Conservation (phyloP, 1,284 basidiomycete genomes). For the Violaceomyces palustris region DNA sequence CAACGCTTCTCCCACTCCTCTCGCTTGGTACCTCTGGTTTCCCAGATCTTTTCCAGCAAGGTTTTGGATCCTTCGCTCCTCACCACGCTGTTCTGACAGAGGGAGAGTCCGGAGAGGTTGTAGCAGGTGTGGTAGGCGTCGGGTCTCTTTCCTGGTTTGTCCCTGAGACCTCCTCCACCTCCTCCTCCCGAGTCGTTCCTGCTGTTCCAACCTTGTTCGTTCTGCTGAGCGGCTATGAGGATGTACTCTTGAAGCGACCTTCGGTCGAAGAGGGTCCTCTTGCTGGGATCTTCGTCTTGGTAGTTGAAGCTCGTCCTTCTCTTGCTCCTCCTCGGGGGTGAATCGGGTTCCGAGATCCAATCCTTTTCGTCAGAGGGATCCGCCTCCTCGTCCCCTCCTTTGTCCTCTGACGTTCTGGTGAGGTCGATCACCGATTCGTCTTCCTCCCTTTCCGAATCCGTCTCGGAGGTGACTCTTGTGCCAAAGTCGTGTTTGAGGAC, state of each 20-base stretch:
- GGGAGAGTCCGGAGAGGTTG: constrained; percentile 46
- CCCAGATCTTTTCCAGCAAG: constrained; percentile 3
- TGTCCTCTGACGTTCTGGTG: too few species aligned
- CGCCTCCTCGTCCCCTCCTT: too few species aligned
- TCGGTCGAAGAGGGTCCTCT: constrained; percentile 43
- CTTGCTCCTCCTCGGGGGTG: background rate
- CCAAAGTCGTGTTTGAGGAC: too few species aligned
- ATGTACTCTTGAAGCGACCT: constrained; percentile 81
- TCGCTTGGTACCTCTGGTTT: background rate
- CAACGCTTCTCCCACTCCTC: constrained; percentile 21
- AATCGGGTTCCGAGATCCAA: too few species aligned
- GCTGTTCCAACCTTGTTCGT: constrained; percentile 55
- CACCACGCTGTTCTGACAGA: constrained; percentile 39
- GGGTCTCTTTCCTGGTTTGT: constrained; percentile 84
- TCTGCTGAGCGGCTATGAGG: constrained; percentile 76
- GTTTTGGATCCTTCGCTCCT: constrained; percentile 17
- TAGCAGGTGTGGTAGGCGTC: constrained; percentile 53
- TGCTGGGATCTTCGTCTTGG: too few species aligned
- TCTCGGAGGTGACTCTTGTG: too few species aligned
- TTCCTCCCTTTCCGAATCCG: too few species aligned
- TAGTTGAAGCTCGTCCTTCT: constrained; percentile 6
- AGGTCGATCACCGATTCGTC: too few species aligned
- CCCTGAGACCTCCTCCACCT: constrained; percentile 70
- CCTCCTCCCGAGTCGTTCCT: too few species aligned
- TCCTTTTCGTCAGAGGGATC: too few species aligned